Evolutionary conservation across 441 rosid species (phyloP), one percentile per base, ranked within the genome.

Genomic region (Erysimum cheiri): DNA sequence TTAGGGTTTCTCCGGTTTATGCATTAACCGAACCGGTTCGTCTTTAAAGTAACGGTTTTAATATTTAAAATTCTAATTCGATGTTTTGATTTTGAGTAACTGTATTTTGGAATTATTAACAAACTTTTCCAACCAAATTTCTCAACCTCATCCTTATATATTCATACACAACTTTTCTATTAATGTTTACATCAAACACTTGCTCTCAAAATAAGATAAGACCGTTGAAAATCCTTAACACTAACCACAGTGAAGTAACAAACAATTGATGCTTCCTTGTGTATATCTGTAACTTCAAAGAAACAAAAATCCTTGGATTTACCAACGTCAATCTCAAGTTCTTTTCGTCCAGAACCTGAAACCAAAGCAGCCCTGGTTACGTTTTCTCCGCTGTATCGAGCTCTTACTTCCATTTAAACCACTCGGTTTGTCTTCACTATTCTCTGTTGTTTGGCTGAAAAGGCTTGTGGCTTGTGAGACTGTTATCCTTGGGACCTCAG

Each of bases 361-460:
- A 36, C 83, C 67, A 77, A 90, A 92, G 72, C 98, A 88, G 50
- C 79, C 26, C 4, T 73, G 39, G 14, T 59, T 69, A 60, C 67
- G 74, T 46, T 70, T 80, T 40, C 70, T 82, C 68, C 28, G 77
- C 65, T 49, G 4, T 14, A 40, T 36, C 56, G 33, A 48, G 44
- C 60, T 74, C 61, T 74, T 83, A 53, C 61, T 71, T 64, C 79
- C 71, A 22, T 5, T 29, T 59, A 66, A 49, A 52, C 75, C 83
- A 22, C 77, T 72, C 44, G 73, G 67, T 78, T 77, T 69, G 26
- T 24, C 33, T 8, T 41, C 26, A 36, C 68, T 78, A 4, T 12
- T 32, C 40, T 47, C 64, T 47, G 32, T 13, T n/a, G 58, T 67
- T 54, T 52, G 70, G 55, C 71, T 78, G 7, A 31, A 57, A 44